phyloP scores from a whole-genome alignment of 2,329 filamentous ascomycete genomes.

The Pyrenophora teres region DNA sequence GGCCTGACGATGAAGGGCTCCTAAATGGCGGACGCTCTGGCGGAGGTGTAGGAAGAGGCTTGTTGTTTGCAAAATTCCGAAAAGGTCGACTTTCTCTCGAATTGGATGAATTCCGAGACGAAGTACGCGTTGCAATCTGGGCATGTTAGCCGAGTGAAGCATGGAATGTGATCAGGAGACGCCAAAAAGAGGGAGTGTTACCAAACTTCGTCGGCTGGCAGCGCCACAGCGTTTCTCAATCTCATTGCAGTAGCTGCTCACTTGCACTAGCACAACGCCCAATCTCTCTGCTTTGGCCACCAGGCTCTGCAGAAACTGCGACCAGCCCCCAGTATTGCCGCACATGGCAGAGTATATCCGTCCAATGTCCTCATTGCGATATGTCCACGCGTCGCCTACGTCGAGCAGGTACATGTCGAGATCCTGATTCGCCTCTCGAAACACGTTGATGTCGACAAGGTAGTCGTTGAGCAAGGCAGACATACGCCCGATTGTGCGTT shows the following conservation, averaged over 20 bases:
- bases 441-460: constrained; percentile 77
- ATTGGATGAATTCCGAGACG: constrained; percentile 44
- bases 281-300: constrained; percentile 73
- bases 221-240: constrained; percentile 85
- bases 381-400: constrained; percentile 66
- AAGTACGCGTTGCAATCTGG: constrained; percentile 46
- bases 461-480: constrained; percentile 75
- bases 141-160: constrained; percentile 14
- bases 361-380: constrained; percentile 63
- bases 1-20: constrained; percentile 21
- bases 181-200: constrained; percentile 50
- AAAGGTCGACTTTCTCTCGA: constrained; percentile 41
- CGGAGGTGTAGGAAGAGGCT: constrained; percentile 43
- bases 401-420: constrained; percentile 75
- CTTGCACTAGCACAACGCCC: constrained; percentile 69
- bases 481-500: constrained; percentile 84
- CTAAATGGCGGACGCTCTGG: constrained; percentile 37
- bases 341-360: constrained; percentile 89
- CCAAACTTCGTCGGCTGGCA: constrained; percentile 77
- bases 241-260: constrained; percentile 78
- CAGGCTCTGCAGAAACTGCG: constrained; percentile 75
- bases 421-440: constrained; percentile 74
- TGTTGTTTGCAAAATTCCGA: constrained; percentile 42
- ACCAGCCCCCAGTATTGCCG: constrained; percentile 90
- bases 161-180: not conserved